A percentile compares a stretch with the other conserved stretches of the same genome.
Evolutionary conservation across 345 rosid species (phyloP).

Genomic region (Linum trigynum): DNA sequence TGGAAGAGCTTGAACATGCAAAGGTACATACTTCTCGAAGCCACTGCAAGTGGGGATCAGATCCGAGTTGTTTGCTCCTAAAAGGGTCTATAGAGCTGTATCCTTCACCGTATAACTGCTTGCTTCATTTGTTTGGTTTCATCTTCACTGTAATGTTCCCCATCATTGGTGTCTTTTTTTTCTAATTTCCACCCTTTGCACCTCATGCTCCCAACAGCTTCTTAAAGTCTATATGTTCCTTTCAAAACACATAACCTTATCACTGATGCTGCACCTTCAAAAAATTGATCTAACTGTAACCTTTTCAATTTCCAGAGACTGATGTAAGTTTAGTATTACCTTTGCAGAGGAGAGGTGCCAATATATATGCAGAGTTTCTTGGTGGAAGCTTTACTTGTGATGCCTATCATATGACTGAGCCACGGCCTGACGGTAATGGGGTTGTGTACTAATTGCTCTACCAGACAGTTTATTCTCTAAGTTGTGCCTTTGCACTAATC

Average conservation of each 20-base stretch:
- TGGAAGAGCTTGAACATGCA: conserved; percentile 96
- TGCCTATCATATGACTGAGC: conserved; percentile 98
- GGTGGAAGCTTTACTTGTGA: conserved; percentile 95
- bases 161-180: background rate
- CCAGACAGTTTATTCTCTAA: background rate
- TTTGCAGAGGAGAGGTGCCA: conserved; percentile 74
- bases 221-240: background rate
- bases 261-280: too few relatives aligned
- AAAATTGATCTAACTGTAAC: too few relatives aligned
- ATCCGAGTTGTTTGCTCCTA: background rate
- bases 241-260: too few relatives aligned
- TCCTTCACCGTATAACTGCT: background rate
- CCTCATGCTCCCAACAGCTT: background rate
- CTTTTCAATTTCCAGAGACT: too few relatives aligned
- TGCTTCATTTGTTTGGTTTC: background rate
- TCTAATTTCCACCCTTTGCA: background rate
- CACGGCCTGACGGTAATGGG: conserved; percentile 73
- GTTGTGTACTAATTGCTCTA: background rate
- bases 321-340: conserved; percentile 6
- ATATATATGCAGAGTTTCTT: conserved; percentile 81
- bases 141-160: too few relatives aligned
- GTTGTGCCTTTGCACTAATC: background rate
- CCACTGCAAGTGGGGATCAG: background rate
- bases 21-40: conserved; percentile 40
- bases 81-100: background rate